Base-by-base conservation (phyloP, 306 rosid species). In the Lathyrus oleraceus region DNA sequence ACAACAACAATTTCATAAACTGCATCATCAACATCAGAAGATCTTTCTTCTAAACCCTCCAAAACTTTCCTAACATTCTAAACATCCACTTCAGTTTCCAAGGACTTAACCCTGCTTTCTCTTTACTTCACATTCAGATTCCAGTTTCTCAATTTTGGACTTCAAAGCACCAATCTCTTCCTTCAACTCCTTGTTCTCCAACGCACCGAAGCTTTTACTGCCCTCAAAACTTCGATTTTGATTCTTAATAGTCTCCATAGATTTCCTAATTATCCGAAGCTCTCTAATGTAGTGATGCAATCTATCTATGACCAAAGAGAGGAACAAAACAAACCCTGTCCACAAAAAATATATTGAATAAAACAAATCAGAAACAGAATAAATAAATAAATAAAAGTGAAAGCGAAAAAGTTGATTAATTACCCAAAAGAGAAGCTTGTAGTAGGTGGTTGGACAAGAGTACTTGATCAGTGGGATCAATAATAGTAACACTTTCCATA, bases 371-470 rank as follows among this genome's bases (percentile, higher is more conserved):
- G 17, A 48, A 48, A 0, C 21, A 47, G 15, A 13, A 6, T 6
- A 47, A 47, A 1, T 6, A 1, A 44, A 14, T 3, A 15, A 47
- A 15, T 15, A 19, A 47, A 20, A 19, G 30, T 52, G 10, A 30
- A 6, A 56, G 56, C 2, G 38, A 12, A 20, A 39, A 39, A 15
- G 13, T 21, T 4, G 21, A 57, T 45, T 4, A 35, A 61, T 38
- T 88, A 93, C 98, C 98, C 85, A 85, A 66, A 21, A 88, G 91
- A 82, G 98, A 88, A 72, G 89, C 88, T 77, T 90, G 89, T 3
- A 93, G 94, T 71, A 87, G 38, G 81, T 80, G 86, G 61, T 82
- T 74, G 49, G 90, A 83, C 86, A 88, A 32, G 13, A 93, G 94
- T 61, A 90, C 84, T 82, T 93, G 91, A 11, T 93, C 96, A 15